phyloP scores from a whole-genome alignment of 257 asterid species.

The Echium plantagineum region DNA sequence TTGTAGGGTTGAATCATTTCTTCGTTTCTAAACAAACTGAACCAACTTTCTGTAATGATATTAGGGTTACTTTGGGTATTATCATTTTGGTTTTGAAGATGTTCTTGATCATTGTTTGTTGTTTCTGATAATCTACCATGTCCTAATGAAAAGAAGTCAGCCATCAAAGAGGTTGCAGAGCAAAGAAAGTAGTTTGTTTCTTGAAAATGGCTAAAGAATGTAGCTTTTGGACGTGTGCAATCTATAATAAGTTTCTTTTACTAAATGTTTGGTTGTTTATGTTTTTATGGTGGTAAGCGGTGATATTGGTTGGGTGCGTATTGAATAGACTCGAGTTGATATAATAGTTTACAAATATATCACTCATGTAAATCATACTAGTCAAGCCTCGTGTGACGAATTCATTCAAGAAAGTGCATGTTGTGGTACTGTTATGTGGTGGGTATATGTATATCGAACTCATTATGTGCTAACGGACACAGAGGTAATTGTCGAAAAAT shows the following conservation, averaged over 20 bases:
- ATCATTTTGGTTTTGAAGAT: constrained; percentile 16
- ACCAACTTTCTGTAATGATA: constrained; percentile 48
- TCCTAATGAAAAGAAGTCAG: constrained; percentile 83
- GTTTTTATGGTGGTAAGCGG: too few relatives aligned
- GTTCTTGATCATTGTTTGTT: constrained; percentile 1
- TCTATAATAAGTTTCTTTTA: constrained; percentile 8
- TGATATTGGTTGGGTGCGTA: too few relatives aligned
- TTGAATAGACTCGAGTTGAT: too few relatives aligned
- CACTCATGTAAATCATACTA: too few relatives aligned
- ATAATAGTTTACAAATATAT: too few relatives aligned
- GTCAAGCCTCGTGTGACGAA: too few relatives aligned
- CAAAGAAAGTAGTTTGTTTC: constrained; percentile 4
- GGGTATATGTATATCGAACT: too few relatives aligned
- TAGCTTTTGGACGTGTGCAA: constrained; percentile 7
- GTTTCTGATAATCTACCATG: constrained; percentile 18
- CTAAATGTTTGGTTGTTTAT: too few relatives aligned
- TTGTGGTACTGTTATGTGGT: too few relatives aligned
- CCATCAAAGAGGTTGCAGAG: constrained; percentile 22
- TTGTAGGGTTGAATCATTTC: constrained; percentile 37
- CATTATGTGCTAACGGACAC: too few relatives aligned
- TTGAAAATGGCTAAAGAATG: constrained; percentile 27
- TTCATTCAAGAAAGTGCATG: too few relatives aligned
- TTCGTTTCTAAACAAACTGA: constrained; percentile 40
- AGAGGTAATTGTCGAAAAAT: too few relatives aligned
- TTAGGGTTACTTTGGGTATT: constrained; percentile 9